Percentiles rank a stretch among this genome's conserved stretches.
Conservation (phyloP, 345 rosid genomes). For the Psidium guajava region DNA sequence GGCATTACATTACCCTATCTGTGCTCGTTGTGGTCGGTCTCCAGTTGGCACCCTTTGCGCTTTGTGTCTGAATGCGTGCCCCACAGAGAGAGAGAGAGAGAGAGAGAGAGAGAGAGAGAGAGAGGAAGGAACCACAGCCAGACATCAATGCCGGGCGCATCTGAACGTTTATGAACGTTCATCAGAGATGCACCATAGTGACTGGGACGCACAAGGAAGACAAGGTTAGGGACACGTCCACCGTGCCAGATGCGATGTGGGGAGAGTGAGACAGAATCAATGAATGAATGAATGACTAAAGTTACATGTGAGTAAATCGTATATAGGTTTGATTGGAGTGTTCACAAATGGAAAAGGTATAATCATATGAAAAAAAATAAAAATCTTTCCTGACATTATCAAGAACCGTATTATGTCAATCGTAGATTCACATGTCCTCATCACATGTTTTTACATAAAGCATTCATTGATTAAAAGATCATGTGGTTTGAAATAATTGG, state of each 20-base stretch:
- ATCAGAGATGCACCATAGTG: background rate
- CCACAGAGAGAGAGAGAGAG: background rate
- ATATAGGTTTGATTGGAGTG: background rate
- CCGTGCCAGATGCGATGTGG: background rate
- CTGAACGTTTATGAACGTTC: background rate
- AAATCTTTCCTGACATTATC: too few species aligned
- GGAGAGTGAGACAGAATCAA: background rate
- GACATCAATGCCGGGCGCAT: background rate
- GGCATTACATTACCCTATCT: accelerated
- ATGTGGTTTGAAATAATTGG: too few species aligned
- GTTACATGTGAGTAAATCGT: background rate
- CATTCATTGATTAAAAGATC: too few species aligned
- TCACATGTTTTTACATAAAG: too few species aligned
- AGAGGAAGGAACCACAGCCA: background rate
- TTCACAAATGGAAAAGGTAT: background rate
- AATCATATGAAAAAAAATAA: too few species aligned
- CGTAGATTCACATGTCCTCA: too few species aligned
- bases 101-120: background rate
- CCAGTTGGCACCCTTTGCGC: background rate
- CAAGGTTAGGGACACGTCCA: background rate
- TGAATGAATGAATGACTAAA: background rate
- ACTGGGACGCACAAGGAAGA: background rate
- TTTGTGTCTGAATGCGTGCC: background rate
- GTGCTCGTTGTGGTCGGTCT: background rate
- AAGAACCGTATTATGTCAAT: too few species aligned